phyloP scores from a whole-genome alignment of 345 rosid species.

The Euclidium syriacum region DNA sequence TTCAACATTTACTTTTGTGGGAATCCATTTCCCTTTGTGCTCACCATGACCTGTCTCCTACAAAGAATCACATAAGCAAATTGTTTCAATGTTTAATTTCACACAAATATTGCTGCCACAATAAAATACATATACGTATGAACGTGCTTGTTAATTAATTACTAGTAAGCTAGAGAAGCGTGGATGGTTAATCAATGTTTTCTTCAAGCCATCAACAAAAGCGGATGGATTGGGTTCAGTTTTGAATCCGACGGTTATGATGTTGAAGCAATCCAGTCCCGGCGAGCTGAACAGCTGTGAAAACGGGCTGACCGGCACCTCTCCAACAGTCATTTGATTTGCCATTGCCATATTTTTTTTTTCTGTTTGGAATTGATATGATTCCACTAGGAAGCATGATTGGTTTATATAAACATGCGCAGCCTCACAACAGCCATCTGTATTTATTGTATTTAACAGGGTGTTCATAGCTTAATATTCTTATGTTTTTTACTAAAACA shows the following conservation, averaged over 20 bases:
- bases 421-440: not conserved
- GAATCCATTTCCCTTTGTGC: constrained; percentile 34
- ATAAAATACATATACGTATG: no score
- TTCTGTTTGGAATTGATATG: constrained; percentile 2
- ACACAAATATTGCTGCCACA: no score
- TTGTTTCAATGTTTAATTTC: no score
- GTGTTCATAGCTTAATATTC: no score
- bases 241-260: constrained; percentile 46
- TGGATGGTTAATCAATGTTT: constrained; percentile 64
- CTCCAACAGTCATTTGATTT: not conserved
- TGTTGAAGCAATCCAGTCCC: constrained; percentile 35
- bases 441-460: not conserved
- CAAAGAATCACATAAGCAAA: not conserved
- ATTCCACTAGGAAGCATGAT: not conserved
- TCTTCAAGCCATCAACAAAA: constrained; percentile 38
- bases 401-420: not conserved
- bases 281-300: constrained; percentile 46
- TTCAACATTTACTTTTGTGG: constrained; percentile 43
- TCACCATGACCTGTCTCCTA: not conserved
- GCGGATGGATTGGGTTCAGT: constrained; percentile 30
- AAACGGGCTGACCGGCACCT: constrained; percentile 42
- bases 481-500: no score
- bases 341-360: not conserved
- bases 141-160: not conserved
- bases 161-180: constrained; percentile 78